Evolutionary conservation across 2,329 filamentous ascomycete genomes (phyloP), one percentile per base, ranked within the genome.

Genomic region (Diaporthe helianthi): DNA sequence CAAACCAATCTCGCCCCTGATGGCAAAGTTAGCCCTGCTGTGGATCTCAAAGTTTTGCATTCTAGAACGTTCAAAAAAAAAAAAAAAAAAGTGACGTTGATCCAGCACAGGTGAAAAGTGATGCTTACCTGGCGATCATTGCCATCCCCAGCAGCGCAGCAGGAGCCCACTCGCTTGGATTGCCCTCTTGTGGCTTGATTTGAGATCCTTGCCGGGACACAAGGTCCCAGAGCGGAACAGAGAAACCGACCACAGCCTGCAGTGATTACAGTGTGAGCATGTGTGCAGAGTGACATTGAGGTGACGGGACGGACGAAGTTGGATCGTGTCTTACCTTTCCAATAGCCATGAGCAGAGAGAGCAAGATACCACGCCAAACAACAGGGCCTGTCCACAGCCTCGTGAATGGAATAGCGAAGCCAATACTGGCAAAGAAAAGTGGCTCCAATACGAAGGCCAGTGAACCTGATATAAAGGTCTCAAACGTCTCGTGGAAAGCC

Each of bases 1-100:
- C 71, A 89, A 88, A 0, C 87, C 87, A 33, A 90, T 87, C 73
- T 90, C 88, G 4, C 87, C 87, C 31, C 87, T n/a, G n/a, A n/a
- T n/a, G n/a, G n/a, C n/a, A n/a, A n/a, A n/a, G n/a, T n/a, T n/a
- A n/a, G n/a, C n/a, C n/a, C n/a, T n/a, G n/a, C n/a, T n/a, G n/a
- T n/a, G n/a, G n/a, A n/a, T n/a, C n/a, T n/a, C n/a, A n/a, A n/a
- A n/a, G n/a, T n/a, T n/a, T n/a, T n/a, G n/a, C n/a, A n/a, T n/a
- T n/a, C n/a, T n/a, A n/a, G n/a, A n/a, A n/a, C n/a, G n/a, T n/a
- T n/a, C n/a, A n/a, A n/a, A n/a, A n/a, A n/a, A n/a, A n/a, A n/a
- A n/a, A n/a, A n/a, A n/a, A n/a, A n/a, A n/a, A n/a, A n/a, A n/a
- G n/a, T n/a, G n/a, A n/a, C n/a, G n/a, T n/a, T n/a, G n/a, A n/a